Base-by-base conservation (phyloP, 768 basidiomycete species). In the Trametes maxima region DNA sequence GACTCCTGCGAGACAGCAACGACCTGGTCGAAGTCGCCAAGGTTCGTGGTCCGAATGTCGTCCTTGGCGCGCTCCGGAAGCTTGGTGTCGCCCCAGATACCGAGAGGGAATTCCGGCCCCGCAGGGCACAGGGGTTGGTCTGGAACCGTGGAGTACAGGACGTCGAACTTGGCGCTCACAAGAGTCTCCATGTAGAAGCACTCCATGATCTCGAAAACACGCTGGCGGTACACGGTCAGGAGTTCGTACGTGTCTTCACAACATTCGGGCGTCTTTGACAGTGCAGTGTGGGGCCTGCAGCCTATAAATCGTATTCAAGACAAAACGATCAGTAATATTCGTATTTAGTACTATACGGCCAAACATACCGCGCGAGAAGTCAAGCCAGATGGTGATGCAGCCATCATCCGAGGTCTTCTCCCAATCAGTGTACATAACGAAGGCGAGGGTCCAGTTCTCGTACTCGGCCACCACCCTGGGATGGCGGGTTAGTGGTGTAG, bases 1-100 rank as follows among this genome's bases (percentile, higher is more conserved):
- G 67, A 67, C 5, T 52, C 55, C 42, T 71, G 70, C 12, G 69
- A 63, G 36, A 72, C 54, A 3, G 70, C 62, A n/a, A 62, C 64
- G 57, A 72, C 59, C 45, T 62, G 54, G 56, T 72, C 71, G 57
- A 66, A 71, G 54, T 64, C 68, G 50, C 42, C 53, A 59, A 69
- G 63, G 40, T 67, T 59, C 13, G 62, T 59, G 25, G 53, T 60
- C 63, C 62, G 64, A 35, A 61, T 55, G 24, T 59, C 60, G 37
- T 56, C 36, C 33, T 21, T 43, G 1, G 52, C 42, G n/a, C 13
- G 24, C 54, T 37, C 60, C 48, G 51, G 53, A 54, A 44, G 45
- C 42, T 6, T 53, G 57, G 39, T 48, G 50, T 19, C 43, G 43
- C 60, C 54, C 54, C 48, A 65, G 52, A 51, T 59, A 2, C 62